Base-by-base conservation (phyloP, 148 eudicot species). In the Camellia japonica region DNA sequence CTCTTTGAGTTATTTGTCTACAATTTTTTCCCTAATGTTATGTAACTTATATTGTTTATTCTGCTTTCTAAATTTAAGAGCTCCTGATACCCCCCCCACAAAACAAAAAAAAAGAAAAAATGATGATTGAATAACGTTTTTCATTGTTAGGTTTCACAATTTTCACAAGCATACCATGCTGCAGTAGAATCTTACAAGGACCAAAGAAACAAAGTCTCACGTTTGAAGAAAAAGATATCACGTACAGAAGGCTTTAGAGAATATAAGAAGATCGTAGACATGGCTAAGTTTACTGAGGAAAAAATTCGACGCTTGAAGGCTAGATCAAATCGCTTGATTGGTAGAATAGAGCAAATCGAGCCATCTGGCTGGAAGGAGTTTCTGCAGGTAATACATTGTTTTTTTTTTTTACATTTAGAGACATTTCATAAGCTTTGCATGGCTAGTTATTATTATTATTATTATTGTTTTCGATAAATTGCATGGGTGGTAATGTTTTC, bases 281-380 rank as follows among this genome's bases (percentile, higher is more conserved):
- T 80, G 86, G 93, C 95, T 38, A 92, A 90, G 86, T 83, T 86
- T 72, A 89, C 88, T 7, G 97, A 79, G 78, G 99, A 90, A 86
- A 96, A 92, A 86, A 96, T 96, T 73, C 89, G 88, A 72, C 94
- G 93, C 62, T 84, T 96, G 84, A 94, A 89, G 83, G 83, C 84
- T 83, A 90, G 97, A 82, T 89, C 94, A 72, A 87, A 87, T 49
- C 99, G 98, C 49, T 88, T 96, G 86, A 84, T 63, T 83, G 82
- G 72, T 86, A 90, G 99, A 77, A 88, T 96, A 76, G 95, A 92
- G 90, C 93, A 88, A 87, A 96, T 96, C 82, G 99, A 96, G 81
- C 99, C 99, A 83, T 93, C 99, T 51, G 99, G 99, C 62, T 96
- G 99, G 99, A 96, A 93, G 85, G 99, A 96, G 85, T 96, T 96